A percentile compares a stretch with the other conserved stretches of the same genome.
These are phyloP conservation scores for Lichtheimia hyalospora DNA, from an alignment of 371 early-diverging fungal genomes.

Conservation along the genomic window DNA sequence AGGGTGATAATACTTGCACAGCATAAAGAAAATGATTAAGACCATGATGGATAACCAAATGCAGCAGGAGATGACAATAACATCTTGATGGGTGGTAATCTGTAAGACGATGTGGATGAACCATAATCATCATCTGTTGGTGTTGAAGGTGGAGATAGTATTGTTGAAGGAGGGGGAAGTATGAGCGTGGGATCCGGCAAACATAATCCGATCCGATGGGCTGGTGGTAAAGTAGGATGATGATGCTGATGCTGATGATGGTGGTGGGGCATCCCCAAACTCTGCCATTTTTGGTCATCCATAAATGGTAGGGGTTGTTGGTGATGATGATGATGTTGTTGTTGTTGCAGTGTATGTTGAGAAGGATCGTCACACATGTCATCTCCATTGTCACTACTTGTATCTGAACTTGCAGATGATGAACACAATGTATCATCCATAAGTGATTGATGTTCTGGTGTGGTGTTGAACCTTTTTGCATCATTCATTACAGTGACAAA, in stretches of 20 bases:
- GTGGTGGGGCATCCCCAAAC: slow-evolving; percentile 1
- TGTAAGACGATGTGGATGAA: not conserved
- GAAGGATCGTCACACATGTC: not conserved
- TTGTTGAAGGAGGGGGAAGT: not conserved
- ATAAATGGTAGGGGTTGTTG: not conserved
- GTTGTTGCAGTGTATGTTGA: not conserved
- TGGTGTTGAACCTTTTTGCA: not conserved
- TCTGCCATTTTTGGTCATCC: slow-evolving; percentile 8
- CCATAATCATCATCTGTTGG: not conserved
- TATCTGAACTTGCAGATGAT: not conserved
- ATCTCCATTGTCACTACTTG: slow-evolving; percentile 9
- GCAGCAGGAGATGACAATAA: not conserved
- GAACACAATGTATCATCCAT: not conserved
- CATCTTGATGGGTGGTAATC: slow-evolving; percentile 3
- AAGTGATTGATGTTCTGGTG: not conserved
- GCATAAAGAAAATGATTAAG: too few relatives aligned
- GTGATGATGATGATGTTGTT: not conserved
- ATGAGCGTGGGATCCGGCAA: slow-evolving; percentile 3
- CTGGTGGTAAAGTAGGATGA: not conserved
- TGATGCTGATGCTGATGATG: not conserved
- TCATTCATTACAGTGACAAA: not conserved
- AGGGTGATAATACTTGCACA: too few relatives aligned
- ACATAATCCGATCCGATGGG: not conserved
- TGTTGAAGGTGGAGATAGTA: not conserved
- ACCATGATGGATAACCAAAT: too few relatives aligned